Conservation (phyloP, 495 filamentous ascomycete species). For the Trichocladium uniseriatum region DNA sequence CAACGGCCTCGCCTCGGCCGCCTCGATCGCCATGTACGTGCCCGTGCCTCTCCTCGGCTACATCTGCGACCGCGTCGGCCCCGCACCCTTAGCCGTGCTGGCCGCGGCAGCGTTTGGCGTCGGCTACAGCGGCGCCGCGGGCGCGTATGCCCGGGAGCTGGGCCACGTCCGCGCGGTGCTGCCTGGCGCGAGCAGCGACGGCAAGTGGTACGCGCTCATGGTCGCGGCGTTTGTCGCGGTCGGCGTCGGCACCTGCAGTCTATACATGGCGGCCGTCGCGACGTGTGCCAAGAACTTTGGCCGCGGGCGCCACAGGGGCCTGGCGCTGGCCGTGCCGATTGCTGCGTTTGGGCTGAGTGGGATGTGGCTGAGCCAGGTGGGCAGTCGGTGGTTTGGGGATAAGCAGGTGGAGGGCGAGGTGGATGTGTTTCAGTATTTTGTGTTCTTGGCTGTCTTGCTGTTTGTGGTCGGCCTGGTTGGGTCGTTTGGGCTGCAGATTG, state of each 20-base stretch:
- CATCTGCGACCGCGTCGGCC: conserved; percentile 78
- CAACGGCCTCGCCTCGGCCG: conserved; percentile 77
- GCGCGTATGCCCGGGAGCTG: conserved; percentile 62
- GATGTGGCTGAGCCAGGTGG: conserved; percentile 90
- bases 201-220: conserved; percentile 75
- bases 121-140: conserved; percentile 78
- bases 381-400: conserved; percentile 62
- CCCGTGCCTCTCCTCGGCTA: conserved; percentile 84
- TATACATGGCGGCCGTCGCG: conserved; percentile 82
- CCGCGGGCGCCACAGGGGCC: conserved; percentile 71
- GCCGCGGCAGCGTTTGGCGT: conserved; percentile 62
- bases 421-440: conserved; percentile 76
- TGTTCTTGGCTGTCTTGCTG: conserved; percentile 65
- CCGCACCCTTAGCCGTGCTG: conserved; percentile 62
- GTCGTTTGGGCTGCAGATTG: conserved; percentile 58
- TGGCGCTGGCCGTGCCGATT: conserved; percentile 86
- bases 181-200: conserved; percentile 28
- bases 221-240: conserved; percentile 69
- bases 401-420: conserved; percentile 63
- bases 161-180: too few species aligned
- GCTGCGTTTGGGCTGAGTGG: conserved; percentile 85
- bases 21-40: conserved; percentile 79
- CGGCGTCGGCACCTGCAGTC: conserved; percentile 70
- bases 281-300: conserved; percentile 98
- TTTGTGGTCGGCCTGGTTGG: conserved; percentile 64